These are phyloP conservation scores for Lentinula novae-zelandiae DNA, from an alignment of 1,284 basidiomycete species.

Conservation along the genomic window DNA sequence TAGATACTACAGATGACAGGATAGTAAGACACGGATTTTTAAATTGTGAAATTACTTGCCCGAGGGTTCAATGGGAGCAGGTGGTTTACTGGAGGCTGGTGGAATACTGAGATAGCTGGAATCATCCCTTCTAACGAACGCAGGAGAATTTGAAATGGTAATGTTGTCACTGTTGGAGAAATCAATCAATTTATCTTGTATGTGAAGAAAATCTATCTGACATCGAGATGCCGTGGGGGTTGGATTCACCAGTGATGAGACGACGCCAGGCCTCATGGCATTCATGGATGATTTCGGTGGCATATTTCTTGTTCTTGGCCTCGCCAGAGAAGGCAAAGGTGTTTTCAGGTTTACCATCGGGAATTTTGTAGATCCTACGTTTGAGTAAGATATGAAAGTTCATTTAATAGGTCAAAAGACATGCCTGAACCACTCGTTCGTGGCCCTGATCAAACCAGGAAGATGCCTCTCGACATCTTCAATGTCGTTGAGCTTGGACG, in stretches of 20 bases:
- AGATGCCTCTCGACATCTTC: slow-evolving; percentile 99
- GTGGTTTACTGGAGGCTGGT: slow-evolving; percentile 74
- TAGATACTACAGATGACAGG: slow-evolving; percentile 57
- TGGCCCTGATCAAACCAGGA: slow-evolving; percentile 93
- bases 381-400: slow-evolving; percentile 10
- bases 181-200: background rate
- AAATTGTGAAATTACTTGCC: slow-evolving; percentile 44
- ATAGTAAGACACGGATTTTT: slow-evolving; percentile 26
- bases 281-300: slow-evolving; percentile 97
- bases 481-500: slow-evolving; percentile 96
- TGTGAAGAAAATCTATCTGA: slow-evolving; percentile 35
- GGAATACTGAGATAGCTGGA: slow-evolving; percentile 68
- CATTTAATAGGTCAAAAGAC: slow-evolving; percentile 12
- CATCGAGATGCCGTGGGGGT: slow-evolving; percentile 73
- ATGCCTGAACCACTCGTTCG: slow-evolving; percentile 95
- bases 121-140: slow-evolving; percentile 64
- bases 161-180: slow-evolving; percentile 54
- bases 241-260: slow-evolving; percentile 81
- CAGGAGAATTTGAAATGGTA: slow-evolving; percentile 74
- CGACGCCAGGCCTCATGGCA: slow-evolving; percentile 99
- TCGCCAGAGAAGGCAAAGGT: slow-evolving; percentile 99
- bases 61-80: slow-evolving; percentile 85
- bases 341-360: slow-evolving; percentile 99
- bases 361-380: slow-evolving; percentile 92
- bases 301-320: slow-evolving; percentile 99